Evolutionary conservation across 2,329 filamentous ascomycete species (phyloP).

Genomic region (Leptographium galeiforme): DNA sequence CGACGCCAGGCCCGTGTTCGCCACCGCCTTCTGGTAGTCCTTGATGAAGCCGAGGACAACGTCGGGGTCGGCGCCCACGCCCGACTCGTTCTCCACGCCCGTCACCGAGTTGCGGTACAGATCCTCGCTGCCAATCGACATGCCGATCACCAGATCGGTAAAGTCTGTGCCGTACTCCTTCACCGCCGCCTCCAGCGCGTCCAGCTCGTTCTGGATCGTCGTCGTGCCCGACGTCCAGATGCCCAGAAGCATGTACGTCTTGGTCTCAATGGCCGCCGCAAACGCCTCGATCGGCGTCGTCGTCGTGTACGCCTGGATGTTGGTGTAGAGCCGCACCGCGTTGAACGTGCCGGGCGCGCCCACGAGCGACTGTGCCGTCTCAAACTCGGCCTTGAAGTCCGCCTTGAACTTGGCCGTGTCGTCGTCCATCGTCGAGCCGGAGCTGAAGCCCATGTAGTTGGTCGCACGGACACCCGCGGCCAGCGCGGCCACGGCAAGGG

Average conservation of each 20-base stretch:
- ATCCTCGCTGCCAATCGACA: slow-evolving; percentile 55
- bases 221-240: slow-evolving; percentile 45
- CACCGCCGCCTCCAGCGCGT: slow-evolving; percentile 43
- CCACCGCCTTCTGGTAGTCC: slow-evolving; percentile 46
- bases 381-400: slow-evolving; percentile 55
- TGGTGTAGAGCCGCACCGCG: slow-evolving; percentile 57
- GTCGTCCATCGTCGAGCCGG: slow-evolving; percentile 31
- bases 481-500: slow-evolving; percentile 25
- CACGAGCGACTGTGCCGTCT: slow-evolving; percentile 45
- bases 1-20: slow-evolving; percentile 26
- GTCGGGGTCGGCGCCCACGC: slow-evolving; percentile 44
- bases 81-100: slow-evolving; percentile 48
- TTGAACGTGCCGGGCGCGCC: slow-evolving; percentile 50
- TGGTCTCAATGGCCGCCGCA: slow-evolving; percentile 52
- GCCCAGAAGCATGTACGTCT: slow-evolving; percentile 49
- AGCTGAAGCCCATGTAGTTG: slow-evolving; percentile 43
- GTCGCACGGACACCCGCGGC: slow-evolving; percentile 24
- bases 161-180: slow-evolving; percentile 34
- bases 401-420: slow-evolving; percentile 37
- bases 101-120: slow-evolving; percentile 49
- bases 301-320: slow-evolving; percentile 51
- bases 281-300: slow-evolving; percentile 70
- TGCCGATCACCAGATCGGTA: slow-evolving; percentile 46
- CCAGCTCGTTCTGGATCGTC: slow-evolving; percentile 47
- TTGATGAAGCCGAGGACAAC: slow-evolving; percentile 52